phyloP scores from a whole-genome alignment of 2,329 filamentous ascomycete genomes.

The Tolypocladium cylindrosporum region DNA sequence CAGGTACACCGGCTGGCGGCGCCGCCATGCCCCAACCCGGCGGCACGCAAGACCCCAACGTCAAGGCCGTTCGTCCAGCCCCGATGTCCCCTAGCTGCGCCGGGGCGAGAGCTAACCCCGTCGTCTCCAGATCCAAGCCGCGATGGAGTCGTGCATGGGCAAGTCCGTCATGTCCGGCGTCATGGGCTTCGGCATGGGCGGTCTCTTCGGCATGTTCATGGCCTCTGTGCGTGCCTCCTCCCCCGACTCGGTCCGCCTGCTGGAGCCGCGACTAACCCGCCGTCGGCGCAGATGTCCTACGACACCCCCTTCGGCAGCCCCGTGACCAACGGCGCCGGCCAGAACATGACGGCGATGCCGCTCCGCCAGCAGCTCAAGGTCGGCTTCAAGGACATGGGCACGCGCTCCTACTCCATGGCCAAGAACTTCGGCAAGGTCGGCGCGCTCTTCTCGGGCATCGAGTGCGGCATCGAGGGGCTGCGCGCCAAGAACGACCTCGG shows the following conservation, averaged over 20 bases:
- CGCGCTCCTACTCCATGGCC: conserved; percentile 69
- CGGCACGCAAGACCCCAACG: conserved; percentile 37
- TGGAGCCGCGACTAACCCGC: background rate
- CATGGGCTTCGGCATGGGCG: conserved; percentile 90
- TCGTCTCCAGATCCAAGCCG: conserved; percentile 56
- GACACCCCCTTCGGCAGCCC: conserved; percentile 70
- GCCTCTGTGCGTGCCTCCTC: conserved; percentile 57
- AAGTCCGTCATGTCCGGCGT: conserved; percentile 86
- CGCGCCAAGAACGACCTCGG: conserved; percentile 87
- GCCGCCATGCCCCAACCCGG: background rate
- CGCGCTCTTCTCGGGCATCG: conserved; percentile 81
- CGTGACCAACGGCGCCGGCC: conserved; percentile 24
- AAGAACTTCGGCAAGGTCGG: conserved; percentile 95
- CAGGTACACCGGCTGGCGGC: conserved; percentile 15
- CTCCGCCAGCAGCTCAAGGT: conserved; percentile 71
- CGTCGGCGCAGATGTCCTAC: conserved; percentile 73
- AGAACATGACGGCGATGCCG: conserved; percentile 52
- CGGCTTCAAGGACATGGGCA: conserved; percentile 93
- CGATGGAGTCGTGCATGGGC: conserved; percentile 85
- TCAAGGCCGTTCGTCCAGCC: conserved; percentile 31
- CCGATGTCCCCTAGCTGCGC: background rate
- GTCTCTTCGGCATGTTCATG: conserved; percentile 96
- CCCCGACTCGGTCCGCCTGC: background rate
- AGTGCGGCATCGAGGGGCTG: conserved; percentile 89
- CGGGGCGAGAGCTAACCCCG: background rate